Evolutionary conservation across 202 grass and related monocot genomes (phyloP).

Genomic region (Dendrocalamus latiflorus): DNA sequence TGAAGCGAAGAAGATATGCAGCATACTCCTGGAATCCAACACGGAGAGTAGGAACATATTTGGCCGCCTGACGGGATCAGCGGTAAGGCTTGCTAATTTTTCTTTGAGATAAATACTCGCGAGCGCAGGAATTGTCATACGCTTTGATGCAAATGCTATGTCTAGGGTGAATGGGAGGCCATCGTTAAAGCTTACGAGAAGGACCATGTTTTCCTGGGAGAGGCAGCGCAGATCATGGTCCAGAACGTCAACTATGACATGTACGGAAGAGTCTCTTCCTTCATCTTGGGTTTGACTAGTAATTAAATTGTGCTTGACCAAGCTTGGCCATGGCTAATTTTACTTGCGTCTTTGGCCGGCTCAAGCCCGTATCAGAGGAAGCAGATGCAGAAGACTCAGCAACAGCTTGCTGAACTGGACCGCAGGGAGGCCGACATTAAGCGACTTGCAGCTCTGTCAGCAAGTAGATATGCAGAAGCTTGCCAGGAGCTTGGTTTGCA

Average conservation of each 20-base stretch:
- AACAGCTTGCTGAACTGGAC: conserved; percentile 83
- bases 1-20: conserved; percentile 85
- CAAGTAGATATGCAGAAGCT: conserved; percentile 78
- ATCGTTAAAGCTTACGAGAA: conserved; percentile 83
- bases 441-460: conserved; percentile 69
- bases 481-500: conserved; percentile 86
- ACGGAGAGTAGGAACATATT: conserved; percentile 89
- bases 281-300: neutral
- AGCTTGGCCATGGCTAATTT: conserved; percentile 5
- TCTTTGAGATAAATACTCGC: neutral
- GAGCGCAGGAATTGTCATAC: neutral
- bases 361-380: conserved; percentile 86
- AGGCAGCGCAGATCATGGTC: conserved; percentile 91
- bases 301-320: neutral
- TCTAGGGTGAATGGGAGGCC: conserved; percentile 83
- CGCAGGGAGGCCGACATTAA: conserved; percentile 88
- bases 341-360: neutral
- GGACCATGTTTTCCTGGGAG: conserved; percentile 90
- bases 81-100: conserved; percentile 40
- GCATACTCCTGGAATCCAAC: conserved; percentile 68
- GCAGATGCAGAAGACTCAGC: conserved; percentile 93
- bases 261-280: conserved; percentile 33
- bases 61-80: conserved; percentile 80
- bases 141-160: neutral
- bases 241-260: conserved; percentile 99